Percentiles rank a stretch among this genome's conserved stretches.
These are phyloP conservation scores for Termitomyces sp. DNA, from an alignment of 768 basidiomycete species.

Conservation along the genomic window DNA sequence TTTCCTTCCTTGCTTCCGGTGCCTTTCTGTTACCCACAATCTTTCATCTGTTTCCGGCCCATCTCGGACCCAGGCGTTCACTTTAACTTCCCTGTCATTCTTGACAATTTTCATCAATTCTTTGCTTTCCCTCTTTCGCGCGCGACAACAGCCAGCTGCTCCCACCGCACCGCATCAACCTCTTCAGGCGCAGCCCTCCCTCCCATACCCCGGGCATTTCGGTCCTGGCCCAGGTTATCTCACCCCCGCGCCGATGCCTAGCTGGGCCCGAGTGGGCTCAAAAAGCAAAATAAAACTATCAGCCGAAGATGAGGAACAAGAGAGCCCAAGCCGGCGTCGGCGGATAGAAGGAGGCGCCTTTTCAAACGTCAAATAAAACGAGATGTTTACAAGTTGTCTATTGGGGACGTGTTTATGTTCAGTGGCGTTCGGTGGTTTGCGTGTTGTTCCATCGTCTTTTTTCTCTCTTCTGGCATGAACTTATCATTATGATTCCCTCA, in stretches of 20 bases:
- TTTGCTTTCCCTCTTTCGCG: conserved; percentile 74
- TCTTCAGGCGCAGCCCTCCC: conserved; percentile 24
- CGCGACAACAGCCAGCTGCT: conserved; percentile 50
- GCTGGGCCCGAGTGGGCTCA: conserved; percentile 42
- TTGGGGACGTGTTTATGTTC: neutral
- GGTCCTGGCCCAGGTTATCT: conserved; percentile 40
- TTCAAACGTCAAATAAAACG: conserved; percentile 49
- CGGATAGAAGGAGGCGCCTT: conserved; percentile 49
- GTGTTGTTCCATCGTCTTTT: neutral
- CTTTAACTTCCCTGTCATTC: conserved; percentile 72
- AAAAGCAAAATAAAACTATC: conserved; percentile 27
- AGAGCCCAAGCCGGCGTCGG: conserved; percentile 48
- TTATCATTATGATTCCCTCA: neutral
- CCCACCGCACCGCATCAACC: conserved; percentile 28
- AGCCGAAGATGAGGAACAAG: conserved; percentile 36
- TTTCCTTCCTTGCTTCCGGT: conserved; percentile 1
- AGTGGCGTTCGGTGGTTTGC: neutral
- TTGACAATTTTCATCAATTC: conserved; percentile 79
- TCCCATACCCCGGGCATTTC: conserved; percentile 42
- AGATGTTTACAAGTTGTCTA: neutral
- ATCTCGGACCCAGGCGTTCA: conserved; percentile 50
- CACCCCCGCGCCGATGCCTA: conserved; percentile 46
- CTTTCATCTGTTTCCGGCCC: neutral
- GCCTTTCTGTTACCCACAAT: neutral
- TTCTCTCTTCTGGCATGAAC: neutral